Evolutionary conservation across 345 rosid genomes (phyloP), one percentile per base, ranked within the genome.

Genomic region (Draba incana): DNA sequence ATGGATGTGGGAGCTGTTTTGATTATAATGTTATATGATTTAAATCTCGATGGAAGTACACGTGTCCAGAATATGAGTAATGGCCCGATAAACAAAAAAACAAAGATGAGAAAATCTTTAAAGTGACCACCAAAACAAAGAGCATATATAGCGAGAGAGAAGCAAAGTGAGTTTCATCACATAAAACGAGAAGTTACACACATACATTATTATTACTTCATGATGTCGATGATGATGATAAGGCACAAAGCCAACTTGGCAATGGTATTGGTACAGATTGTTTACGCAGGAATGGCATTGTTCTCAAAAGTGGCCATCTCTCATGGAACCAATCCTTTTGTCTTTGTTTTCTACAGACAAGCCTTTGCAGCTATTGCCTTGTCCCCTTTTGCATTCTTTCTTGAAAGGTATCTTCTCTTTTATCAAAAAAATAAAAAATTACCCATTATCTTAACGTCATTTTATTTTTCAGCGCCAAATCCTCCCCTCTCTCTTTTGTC

Each of bases 251-350:
- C 87, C 30, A 82, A 81, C 39, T 73, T 86, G 15, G 88, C 84
- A 52, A 78, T 92, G 91, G 53, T 88, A 24, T 74, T 83, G 8
- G 72, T 88, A 5, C 92, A 92, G 44, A 77, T 76, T 59, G 47
- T 81, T 1, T 92, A 85, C 64, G 89, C 98, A 72, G 95, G 92
- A 63, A 84, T 89, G 94, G 86, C 92, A 62, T 62, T 92, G 62
- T 78, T 92, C 75, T 85, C 98, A 14, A 92, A 89, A 69, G 85
- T 84, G 4, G 88, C 96, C 3, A 83, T 89, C 30, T 62, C 88
- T 56, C 66, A 75, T 66, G 80, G 80, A 59, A 76, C 68, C 14
- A 76, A 70, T 43, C 76, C 80, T 65, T 71, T 64, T 76, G 72
- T 76, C 46, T 76, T 70, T 23, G 76, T 71, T 57, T 64, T 66